phyloP scores from a whole-genome alignment of 768 basidiomycete genomes.

The Tremella yokohamensis region DNA sequence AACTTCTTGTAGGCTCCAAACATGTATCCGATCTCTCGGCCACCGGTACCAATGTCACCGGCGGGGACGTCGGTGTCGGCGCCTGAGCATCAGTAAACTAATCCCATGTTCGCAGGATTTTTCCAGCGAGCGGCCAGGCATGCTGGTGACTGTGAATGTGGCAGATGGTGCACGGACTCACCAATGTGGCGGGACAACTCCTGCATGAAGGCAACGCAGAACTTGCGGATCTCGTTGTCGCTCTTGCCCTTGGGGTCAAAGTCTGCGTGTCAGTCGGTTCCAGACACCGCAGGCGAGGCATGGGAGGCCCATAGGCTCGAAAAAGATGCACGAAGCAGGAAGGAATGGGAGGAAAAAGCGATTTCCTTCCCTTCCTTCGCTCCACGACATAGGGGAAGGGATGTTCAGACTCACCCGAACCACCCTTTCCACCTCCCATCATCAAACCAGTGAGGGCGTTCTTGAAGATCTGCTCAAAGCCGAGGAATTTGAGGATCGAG shows the following conservation, averaged over 20 bases:
- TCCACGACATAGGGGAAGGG: too few relatives aligned
- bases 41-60: slow-evolving; percentile 68
- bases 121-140: too few relatives aligned
- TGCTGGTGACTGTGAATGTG: not conserved
- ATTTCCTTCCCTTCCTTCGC: too few relatives aligned
- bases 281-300: too few relatives aligned
- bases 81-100: slow-evolving; percentile 47
- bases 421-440: slow-evolving; percentile 79
- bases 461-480: slow-evolving; percentile 77
- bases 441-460: slow-evolving; percentile 71
- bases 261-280: slow-evolving; percentile 51
- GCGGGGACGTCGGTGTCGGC: slow-evolving; percentile 70
- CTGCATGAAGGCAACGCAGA: slow-evolving; percentile 64
- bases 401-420: slow-evolving; percentile 41
- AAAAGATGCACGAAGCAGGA: too few relatives aligned
- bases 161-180: not conserved
- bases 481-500: slow-evolving; percentile 78
- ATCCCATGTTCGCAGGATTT: too few relatives aligned
- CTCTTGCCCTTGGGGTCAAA: slow-evolving; percentile 79
- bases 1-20: slow-evolving; percentile 75
- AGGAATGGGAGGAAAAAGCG: too few relatives aligned
- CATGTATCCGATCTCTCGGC: slow-evolving; percentile 70
- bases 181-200: slow-evolving; percentile 60
- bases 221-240: slow-evolving; percentile 68
- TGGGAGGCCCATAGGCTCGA: too few relatives aligned